Base-by-base conservation (phyloP, 2,329 filamentous ascomycete species). In the Ceratocystis colombiana region DNA sequence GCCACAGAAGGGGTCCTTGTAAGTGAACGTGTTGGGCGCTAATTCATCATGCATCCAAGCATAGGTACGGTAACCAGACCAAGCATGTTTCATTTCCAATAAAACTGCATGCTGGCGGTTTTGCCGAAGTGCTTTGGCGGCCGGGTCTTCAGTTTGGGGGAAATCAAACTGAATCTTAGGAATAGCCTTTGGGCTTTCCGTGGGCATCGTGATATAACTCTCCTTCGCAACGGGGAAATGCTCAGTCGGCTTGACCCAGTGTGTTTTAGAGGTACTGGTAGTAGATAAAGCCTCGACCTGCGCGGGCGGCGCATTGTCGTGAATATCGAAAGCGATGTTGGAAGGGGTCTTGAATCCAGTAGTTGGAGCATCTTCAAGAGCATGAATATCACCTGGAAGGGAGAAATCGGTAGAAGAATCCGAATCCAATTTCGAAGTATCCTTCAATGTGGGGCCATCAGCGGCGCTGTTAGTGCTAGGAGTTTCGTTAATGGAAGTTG, bases 1-100 rank as follows among this genome's bases (percentile, higher is more conserved):
- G 62, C 88, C 90, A 73, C 90, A 93, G 75, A 97, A 97, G 0
- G 90, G 89, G 72, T 96, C 88, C 20, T 84, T 83, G 69, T 79
- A 84, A 15, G 77, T 78, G 64, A 86, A 86, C 37, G 84, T 82
- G 8, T 93, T 79, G 1, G 94, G 94, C 57, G 77, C 81, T 17
- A 97, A 76, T 77, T 97, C 94, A 72, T 97, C 94, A 71, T 95
- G 89, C 69, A 86, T 83, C 84, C 89, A 94, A 10, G 92, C 93
- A 71, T 86, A 80, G 68, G 84, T 79, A 72, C 83, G 88, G 76
- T 97, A 97, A 45, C 89, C 90, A 3, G 79, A 76, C 93, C 94
- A 97, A 0, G 90, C 86, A 71, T 87, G 87, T 71, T 83, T 78
- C 74, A 95, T 89, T 67, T 91, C 88, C 5, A 82, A 79, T 73